These are phyloP conservation scores for Fusarium vanettenii DNA, from an alignment of 2,329 filamentous ascomycete species.

Conservation along the genomic window DNA sequence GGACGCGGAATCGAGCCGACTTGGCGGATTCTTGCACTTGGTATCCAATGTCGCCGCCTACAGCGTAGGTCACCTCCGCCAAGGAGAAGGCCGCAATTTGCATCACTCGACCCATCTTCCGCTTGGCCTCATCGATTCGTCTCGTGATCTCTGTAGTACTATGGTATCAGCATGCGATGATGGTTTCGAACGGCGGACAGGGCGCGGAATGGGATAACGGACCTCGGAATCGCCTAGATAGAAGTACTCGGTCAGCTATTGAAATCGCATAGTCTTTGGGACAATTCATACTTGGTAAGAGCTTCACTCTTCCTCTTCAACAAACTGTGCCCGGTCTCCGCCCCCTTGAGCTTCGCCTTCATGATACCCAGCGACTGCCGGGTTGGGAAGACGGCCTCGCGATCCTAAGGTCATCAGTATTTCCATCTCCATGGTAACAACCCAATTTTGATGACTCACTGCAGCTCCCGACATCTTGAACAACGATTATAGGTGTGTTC, in stretches of 20 bases:
- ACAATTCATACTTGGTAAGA: conserved; percentile 82
- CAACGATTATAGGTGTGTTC: conserved; percentile 7
- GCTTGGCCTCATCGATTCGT: conserved; percentile 98
- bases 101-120: conserved; percentile 99
- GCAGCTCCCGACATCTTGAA: conserved; percentile 49
- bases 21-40: conserved; percentile 97
- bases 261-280: background rate
- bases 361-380: conserved; percentile 96
- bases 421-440: background rate
- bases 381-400: conserved; percentile 97
- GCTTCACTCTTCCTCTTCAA: conserved; percentile 98
- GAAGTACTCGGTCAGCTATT: conserved; percentile 5
- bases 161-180: conserved; percentile 25
- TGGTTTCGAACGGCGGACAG: background rate
- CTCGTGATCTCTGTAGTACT: conserved; percentile 82
- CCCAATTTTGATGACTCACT: conserved; percentile 30
- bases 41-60: conserved; percentile 94
- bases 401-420: conserved; percentile 68
- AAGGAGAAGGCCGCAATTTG: conserved; percentile 98
- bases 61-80: conserved; percentile 96
- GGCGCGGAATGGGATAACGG: conserved; percentile 14
- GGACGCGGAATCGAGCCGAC: conserved; percentile 89
- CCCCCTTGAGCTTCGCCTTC: conserved; percentile 97
- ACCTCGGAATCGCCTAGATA: conserved; percentile 89
- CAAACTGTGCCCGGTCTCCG: conserved; percentile 90